These are phyloP conservation scores for Calonectria pteridis DNA, from an alignment of 2,329 filamentous ascomycete genomes.

Conservation along the genomic window DNA sequence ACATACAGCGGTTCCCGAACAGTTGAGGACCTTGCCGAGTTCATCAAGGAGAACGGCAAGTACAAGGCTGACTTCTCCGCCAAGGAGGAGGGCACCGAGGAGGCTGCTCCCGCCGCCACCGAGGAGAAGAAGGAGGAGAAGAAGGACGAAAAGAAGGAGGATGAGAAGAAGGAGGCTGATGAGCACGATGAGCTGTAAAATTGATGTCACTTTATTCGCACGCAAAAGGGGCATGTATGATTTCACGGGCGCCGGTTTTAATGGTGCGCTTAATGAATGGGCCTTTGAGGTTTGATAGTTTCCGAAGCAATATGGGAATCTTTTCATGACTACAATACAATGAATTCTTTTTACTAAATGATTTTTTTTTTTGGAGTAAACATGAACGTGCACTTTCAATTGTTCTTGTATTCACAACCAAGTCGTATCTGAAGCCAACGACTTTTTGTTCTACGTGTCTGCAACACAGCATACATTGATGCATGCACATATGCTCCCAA, in stretches of 20 bases:
- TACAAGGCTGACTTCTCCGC: slow-evolving; percentile 79
- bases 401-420: not conserved
- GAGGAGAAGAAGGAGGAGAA: slow-evolving; percentile 64
- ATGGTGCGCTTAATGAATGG: slow-evolving; percentile 42
- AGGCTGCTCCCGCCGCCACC: slow-evolving; percentile 66
- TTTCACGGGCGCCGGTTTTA: slow-evolving; percentile 50
- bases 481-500: slow-evolving; percentile 26
- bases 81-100: slow-evolving; percentile 66
- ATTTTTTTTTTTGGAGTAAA: slow-evolving; percentile 1
- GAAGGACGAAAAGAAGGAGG: slow-evolving; percentile 55
- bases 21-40: slow-evolving; percentile 89
- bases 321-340: slow-evolving; percentile 37
- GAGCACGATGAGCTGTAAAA: slow-evolving; percentile 83
- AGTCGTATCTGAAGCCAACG: not conserved
- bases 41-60: slow-evolving; percentile 96
- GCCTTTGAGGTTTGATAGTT: slow-evolving; percentile 45
- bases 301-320: slow-evolving; percentile 42
- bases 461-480: slow-evolving; percentile 24
- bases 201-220: slow-evolving; percentile 43
- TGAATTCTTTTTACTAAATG: slow-evolving; percentile 14
- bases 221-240: slow-evolving; percentile 48
- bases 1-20: slow-evolving; percentile 91
- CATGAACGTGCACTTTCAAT: not conserved
- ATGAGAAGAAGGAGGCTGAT: slow-evolving; percentile 60
- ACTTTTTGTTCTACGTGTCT: slow-evolving; percentile 23